Percentiles rank a stretch among this genome's conserved stretches.
Conservation (phyloP, 495 filamentous ascomycete genomes). For the Aspergillus steynii region DNA sequence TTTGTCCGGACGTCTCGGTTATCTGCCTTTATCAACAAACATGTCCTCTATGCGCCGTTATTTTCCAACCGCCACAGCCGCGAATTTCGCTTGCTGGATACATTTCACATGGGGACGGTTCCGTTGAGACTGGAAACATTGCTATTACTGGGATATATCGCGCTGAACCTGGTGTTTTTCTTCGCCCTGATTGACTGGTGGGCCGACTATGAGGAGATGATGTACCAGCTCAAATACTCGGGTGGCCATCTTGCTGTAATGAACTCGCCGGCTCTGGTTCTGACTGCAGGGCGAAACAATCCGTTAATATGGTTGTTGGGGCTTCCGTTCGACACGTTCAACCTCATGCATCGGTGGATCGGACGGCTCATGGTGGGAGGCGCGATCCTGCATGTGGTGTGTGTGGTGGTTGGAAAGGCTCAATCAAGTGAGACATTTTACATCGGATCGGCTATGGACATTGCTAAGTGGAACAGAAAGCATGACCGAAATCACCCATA, state of each 20-base stretch:
- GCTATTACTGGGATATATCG: constrained; percentile 33
- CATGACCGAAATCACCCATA: constrained; percentile 26
- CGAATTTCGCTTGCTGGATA: constrained; percentile 32
- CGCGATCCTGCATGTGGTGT: constrained; percentile 36
- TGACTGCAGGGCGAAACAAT: constrained; percentile 47
- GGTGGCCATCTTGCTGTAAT: constrained; percentile 44
- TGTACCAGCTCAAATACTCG: constrained; percentile 43
- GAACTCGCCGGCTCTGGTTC: constrained; percentile 41
- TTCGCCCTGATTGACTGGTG: constrained; percentile 43
- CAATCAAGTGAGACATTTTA: constrained; percentile 26
- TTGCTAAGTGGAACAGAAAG: constrained; percentile 17
- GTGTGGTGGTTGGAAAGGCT: constrained; percentile 32
- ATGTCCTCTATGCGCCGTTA: constrained; percentile 45
- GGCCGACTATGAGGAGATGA: constrained; percentile 29
- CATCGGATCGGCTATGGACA: neutral
- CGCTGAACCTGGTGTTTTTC: constrained; percentile 39
- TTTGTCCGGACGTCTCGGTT: constrained; percentile 18
- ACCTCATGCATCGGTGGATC: constrained; percentile 49
- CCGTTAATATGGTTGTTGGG: constrained; percentile 38
- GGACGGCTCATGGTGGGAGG: constrained; percentile 39
- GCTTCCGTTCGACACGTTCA: constrained; percentile 44
- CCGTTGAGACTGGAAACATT: constrained; percentile 39
- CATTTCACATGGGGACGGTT: constrained; percentile 43
- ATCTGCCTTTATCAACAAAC: constrained; percentile 36
- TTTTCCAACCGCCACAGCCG: constrained; percentile 41